These are phyloP conservation scores for Talaromyces sp. DNA, from an alignment of 2,329 filamentous ascomycete genomes.

Conservation along the genomic window DNA sequence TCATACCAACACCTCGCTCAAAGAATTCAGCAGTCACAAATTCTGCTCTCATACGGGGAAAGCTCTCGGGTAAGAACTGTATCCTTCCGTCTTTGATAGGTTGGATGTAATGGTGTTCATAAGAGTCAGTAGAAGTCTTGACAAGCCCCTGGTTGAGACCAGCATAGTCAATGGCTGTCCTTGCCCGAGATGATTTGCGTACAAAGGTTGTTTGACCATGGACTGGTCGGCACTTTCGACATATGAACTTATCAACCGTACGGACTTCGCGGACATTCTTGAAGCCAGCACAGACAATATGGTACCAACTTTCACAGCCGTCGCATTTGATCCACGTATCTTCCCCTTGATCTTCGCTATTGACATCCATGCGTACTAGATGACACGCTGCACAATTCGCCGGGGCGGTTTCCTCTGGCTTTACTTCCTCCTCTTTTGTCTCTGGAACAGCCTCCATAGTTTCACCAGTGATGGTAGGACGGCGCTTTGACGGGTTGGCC, in stretches of 20 bases:
- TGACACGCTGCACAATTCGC: constrained; percentile 59
- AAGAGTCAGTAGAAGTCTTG: constrained; percentile 62
- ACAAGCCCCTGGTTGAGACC: constrained; percentile 65
- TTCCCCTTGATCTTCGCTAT: constrained; percentile 54
- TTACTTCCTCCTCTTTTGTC: constrained; percentile 30
- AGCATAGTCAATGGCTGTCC: constrained; percentile 67
- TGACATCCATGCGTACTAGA: constrained; percentile 52
- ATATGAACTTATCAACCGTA: constrained; percentile 68
- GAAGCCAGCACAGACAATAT: constrained; percentile 66
- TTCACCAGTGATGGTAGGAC: background rate
- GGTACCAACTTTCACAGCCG: constrained; percentile 67
- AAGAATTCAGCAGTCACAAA: constrained; percentile 63
- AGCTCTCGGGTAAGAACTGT: constrained; percentile 60
- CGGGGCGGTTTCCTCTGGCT: constrained; percentile 35
- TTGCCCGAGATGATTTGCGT: constrained; percentile 64
- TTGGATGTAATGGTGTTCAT: constrained; percentile 67
- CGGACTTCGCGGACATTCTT: constrained; percentile 63
- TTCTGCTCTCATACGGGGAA: constrained; percentile 64
- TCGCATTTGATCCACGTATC: constrained; percentile 66
- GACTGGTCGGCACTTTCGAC: constrained; percentile 57
- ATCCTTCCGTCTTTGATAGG: constrained; percentile 65
- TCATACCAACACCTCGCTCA: constrained; percentile 62
- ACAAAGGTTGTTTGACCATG: constrained; percentile 66
- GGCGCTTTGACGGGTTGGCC: background rate
- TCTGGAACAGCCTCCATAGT: constrained; percentile 17